Conservation (phyloP, 495 filamentous ascomycete species). For the Tuber aestivum region DNA sequence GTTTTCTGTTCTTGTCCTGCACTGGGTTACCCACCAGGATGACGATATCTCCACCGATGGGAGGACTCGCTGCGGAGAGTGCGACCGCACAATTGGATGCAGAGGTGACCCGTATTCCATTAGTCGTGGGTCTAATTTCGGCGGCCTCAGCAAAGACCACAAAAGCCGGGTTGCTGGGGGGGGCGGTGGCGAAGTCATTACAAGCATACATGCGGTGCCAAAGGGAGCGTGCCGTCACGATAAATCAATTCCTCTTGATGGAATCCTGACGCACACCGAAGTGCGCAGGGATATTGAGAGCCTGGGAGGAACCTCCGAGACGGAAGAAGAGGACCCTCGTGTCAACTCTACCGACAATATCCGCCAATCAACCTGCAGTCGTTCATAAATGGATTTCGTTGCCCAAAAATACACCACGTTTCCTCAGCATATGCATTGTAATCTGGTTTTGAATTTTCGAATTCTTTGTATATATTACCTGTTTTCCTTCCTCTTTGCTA, state of each 20-base stretch:
- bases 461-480: not conserved
- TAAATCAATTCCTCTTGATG: conserved; percentile 29
- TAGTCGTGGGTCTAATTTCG: conserved; percentile 24
- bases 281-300: conserved; percentile 38
- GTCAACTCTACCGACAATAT: conserved; percentile 29
- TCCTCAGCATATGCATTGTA: not conserved
- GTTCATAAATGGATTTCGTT: not conserved
- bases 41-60: conserved; percentile 13
- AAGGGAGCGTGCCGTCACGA: conserved; percentile 11
- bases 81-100: conserved; percentile 21
- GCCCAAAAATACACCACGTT: not conserved
- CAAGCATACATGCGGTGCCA: conserved; percentile 23
- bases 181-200: conserved; percentile 31
- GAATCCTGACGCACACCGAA: conserved; percentile 35
- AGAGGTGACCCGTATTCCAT: conserved; percentile 20
- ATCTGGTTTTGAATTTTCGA: not conserved
- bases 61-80: conserved; percentile 21
- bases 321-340: conserved; percentile 11
- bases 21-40: conserved; percentile 43
- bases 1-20: conserved; percentile 41
- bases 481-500: not conserved
- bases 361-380: conserved; percentile 4
- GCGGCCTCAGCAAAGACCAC: conserved; percentile 15
- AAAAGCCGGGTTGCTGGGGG: conserved; percentile 8
- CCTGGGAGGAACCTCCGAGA: conserved; percentile 23